phyloP scores from a whole-genome alignment of 306 rosid genomes.

The Begonia masoniana region DNA sequence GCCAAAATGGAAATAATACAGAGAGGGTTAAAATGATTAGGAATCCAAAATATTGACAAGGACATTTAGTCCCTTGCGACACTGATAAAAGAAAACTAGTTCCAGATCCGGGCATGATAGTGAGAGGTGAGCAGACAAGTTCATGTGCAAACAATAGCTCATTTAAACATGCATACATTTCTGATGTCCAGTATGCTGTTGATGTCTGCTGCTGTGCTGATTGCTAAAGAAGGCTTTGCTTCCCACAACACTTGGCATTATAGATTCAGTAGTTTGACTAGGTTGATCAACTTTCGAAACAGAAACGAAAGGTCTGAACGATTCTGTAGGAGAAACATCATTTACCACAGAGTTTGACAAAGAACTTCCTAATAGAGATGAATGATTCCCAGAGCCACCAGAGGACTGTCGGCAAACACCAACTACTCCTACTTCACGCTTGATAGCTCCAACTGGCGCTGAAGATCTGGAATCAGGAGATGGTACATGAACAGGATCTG shows the following conservation, averaged over 20 bases:
- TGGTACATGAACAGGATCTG: constrained; percentile 98
- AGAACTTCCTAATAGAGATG: constrained; percentile 41
- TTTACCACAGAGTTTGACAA: constrained; percentile 40
- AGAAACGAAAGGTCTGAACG: constrained; percentile 42
- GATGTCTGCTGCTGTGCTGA: constrained; percentile 42
- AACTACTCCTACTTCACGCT: constrained; percentile 92
- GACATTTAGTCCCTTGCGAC: too few relatives aligned
- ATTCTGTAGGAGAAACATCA: constrained; percentile 47
- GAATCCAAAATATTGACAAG: too few relatives aligned
- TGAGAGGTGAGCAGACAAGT: too few relatives aligned
- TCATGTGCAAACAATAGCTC: too few relatives aligned
- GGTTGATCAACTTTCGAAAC: constrained; percentile 44
- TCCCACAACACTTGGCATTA: constrained; percentile 34
- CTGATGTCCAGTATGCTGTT: constrained; percentile 76
- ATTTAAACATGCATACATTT: constrained; percentile 45
- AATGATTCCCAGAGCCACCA: constrained; percentile 31
- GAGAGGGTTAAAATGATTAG: too few relatives aligned
- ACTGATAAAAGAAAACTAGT: too few relatives aligned
- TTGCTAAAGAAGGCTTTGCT: constrained; percentile 39
- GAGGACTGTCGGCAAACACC: constrained; percentile 72
- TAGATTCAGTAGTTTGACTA: constrained; percentile 49
- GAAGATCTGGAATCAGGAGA: constrained; percentile 91
- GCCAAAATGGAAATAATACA: too few relatives aligned
- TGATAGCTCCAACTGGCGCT: constrained; percentile 84
- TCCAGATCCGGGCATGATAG: too few relatives aligned